Evolutionary conservation across 2,329 filamentous ascomycete genomes (phyloP).

Genomic region (Paecilomyces formosus): DNA sequence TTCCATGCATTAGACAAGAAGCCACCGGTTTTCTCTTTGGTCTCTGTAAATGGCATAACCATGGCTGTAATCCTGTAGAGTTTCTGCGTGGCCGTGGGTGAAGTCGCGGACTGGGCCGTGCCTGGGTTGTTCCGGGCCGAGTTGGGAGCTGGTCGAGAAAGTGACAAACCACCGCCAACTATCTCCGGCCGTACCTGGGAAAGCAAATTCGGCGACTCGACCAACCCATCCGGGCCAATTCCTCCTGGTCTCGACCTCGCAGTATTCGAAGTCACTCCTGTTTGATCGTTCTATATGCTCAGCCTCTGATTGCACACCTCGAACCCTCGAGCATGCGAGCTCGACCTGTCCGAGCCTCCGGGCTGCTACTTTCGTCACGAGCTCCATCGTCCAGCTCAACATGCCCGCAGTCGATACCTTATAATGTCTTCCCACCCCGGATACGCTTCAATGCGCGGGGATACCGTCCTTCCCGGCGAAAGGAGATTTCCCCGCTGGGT

Average conservation of each 20-base stretch:
- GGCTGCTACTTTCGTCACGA: conserved; percentile 26
- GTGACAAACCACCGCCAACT: background rate
- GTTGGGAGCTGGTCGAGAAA: background rate
- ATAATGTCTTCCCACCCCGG: conserved; percentile 22
- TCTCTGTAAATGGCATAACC: background rate
- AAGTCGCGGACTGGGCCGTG: background rate
- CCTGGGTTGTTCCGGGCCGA: background rate
- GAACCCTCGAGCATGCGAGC: conserved; percentile 27
- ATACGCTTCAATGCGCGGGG: conserved; percentile 22
- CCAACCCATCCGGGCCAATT: background rate
- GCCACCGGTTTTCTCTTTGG: conserved; percentile 1
- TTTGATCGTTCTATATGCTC: background rate
- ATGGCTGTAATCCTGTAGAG: background rate
- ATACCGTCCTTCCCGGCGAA: conserved; percentile 33
- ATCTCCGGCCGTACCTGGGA: background rate
- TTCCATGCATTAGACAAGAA: conserved; percentile 1
- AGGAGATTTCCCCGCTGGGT: conserved; percentile 33
- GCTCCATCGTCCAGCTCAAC: conserved; percentile 23
- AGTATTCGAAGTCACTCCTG: background rate
- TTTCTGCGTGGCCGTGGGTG: background rate
- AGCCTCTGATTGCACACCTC: background rate
- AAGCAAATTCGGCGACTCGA: background rate
- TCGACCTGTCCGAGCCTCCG: conserved; percentile 28
- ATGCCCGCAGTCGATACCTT: conserved; percentile 34
- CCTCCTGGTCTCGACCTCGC: background rate